Evolutionary conservation across 257 asterid species (phyloP).

Genomic region (Gentiana straminea): DNA sequence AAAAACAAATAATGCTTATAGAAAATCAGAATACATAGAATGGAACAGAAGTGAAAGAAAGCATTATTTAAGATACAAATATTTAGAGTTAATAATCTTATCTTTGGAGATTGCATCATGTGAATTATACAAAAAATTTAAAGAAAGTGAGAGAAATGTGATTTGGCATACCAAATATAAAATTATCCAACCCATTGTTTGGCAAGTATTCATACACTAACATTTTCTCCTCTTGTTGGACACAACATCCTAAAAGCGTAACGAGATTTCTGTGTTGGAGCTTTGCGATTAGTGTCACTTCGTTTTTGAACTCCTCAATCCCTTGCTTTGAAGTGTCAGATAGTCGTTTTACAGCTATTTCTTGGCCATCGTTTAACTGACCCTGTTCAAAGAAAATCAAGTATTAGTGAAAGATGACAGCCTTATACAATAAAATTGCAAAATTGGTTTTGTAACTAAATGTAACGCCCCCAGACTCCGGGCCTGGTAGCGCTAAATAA

Average conservation of each 20-base stretch:
- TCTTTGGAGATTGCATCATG: too few relatives aligned
- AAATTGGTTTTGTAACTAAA: too few relatives aligned
- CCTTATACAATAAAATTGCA: too few relatives aligned
- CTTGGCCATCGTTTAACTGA: conserved; percentile 10
- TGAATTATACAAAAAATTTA: too few relatives aligned
- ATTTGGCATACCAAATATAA: conserved; percentile 19
- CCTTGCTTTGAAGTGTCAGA: conserved; percentile 22
- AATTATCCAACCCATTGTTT: conserved; percentile 23
- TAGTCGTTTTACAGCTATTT: conserved; percentile 23
- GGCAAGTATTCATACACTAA: conserved; percentile 26
- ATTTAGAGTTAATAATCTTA: too few relatives aligned
- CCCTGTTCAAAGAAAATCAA: too few relatives aligned
- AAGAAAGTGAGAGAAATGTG: too few relatives aligned
- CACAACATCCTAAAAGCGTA: conserved; percentile 22
- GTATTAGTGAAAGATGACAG: too few relatives aligned
- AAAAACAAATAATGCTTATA: too few relatives aligned
- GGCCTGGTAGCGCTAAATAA: too few relatives aligned
- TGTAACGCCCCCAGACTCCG: too few relatives aligned
- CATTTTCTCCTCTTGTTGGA: conserved; percentile 22
- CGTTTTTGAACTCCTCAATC: conserved; percentile 22
- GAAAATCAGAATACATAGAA: too few relatives aligned
- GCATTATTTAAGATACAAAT: background rate
- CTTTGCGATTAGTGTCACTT: conserved; percentile 21
- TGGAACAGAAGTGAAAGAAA: background rate
- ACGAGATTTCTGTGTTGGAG: conserved; percentile 29